Evolutionary conservation across 805 yeast genomes (phyloP), one percentile per base, ranked within the genome.

Genomic region (Tanozyma kutaoensis): DNA sequence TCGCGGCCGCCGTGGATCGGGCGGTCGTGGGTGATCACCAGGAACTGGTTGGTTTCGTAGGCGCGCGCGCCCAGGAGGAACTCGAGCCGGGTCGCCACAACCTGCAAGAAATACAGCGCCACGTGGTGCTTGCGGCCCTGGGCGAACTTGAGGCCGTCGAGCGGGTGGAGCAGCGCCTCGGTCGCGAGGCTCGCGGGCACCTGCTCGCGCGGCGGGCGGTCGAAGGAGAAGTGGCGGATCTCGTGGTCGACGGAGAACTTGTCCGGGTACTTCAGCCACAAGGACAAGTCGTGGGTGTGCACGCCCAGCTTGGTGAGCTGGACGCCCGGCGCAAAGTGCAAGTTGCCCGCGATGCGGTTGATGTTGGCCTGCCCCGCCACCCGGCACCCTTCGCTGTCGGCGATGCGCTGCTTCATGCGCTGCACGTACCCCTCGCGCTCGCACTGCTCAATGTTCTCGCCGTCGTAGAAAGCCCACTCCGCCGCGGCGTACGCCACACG

Each of bases 291-390:
- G 55, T 91, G 98, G 32, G 70, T 63, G 49, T 91, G 98, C 27
- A 66, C 64, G 12, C 70, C 72, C 8, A 55, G 51, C 31, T 54
- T 50, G 22, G 75, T 68, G 42, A 62, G 64, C 2, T 93, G 73
- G 15, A 78, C 72, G 22, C 98, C 98, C 4, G 98, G 97, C 1
- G 96, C 95, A 63, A 91, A 85, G 57, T 91, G 97, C 36, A 91
- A 55, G 43, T 82, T 79, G 25, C 98, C 98, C 14, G 78, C 75
- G 24, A 91, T 78, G 54, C 93, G 72, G 52, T 81, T 81, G 44
- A 91, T 71, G 39, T 70, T 59, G 5, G 93, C 76, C 14, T 67
- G 61, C 17, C 98, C 98, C 35, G 67, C 65, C 22, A 91, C 63
- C 37, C 93, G 67, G 53, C 98, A 91, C 15, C 98, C 98, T 54